phyloP scores from a whole-genome alignment of 768 basidiomycete species.

The Termitomyces sp. region DNA sequence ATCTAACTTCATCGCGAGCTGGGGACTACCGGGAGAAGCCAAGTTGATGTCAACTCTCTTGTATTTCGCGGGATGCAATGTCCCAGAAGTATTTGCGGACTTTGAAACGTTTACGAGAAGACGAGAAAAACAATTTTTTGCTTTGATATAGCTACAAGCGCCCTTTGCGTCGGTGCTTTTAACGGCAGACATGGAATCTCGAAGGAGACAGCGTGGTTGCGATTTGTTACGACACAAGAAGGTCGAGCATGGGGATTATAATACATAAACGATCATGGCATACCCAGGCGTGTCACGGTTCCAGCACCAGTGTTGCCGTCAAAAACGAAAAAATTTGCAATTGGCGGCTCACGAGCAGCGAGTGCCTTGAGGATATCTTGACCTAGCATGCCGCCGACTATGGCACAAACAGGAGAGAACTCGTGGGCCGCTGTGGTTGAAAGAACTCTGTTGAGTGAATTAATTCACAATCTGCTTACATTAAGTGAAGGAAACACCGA shows the following conservation, averaged over 20 bases:
- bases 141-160: not conserved
- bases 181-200: constrained; percentile 10
- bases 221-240: not conserved
- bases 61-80: not conserved
- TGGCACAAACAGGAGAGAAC: constrained; percentile 91
- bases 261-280: constrained; percentile 29
- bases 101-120: not conserved
- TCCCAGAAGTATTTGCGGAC: not conserved
- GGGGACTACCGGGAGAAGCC: not conserved
- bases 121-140: not conserved
- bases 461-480: not conserved
- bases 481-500: constrained; percentile 28
- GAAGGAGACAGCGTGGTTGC: constrained; percentile 12
- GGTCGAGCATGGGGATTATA: constrained; percentile 4
- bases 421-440: constrained; percentile 72
- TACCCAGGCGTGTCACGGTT: constrained; percentile 55
- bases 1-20: not conserved
- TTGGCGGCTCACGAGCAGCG: constrained; percentile 85
- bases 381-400: constrained; percentile 90
- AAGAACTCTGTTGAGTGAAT: constrained; percentile 44
- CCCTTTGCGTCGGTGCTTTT: constrained; percentile 8
- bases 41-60: not conserved
- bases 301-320: constrained; percentile 79
- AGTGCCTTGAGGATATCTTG: constrained; percentile 94
- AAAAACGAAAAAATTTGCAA: constrained; percentile 88